Evolutionary conservation across 2,329 filamentous ascomycete genomes (phyloP).

Genomic region (Talaromyces verruculosus): DNA sequence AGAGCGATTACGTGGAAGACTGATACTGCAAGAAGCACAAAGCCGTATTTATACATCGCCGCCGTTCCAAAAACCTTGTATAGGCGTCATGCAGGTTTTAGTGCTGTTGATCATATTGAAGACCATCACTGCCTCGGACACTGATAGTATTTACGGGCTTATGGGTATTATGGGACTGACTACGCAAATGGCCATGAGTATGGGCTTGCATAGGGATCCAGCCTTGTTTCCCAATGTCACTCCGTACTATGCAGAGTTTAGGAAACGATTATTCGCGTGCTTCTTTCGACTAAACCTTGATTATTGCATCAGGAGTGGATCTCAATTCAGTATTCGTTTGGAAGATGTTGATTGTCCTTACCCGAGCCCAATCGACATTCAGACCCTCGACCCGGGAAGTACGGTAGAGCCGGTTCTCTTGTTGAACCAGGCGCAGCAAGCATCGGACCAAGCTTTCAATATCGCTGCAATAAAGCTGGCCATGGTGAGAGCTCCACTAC

Average conservation of each 20-base stretch:
- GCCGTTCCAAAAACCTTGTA: not conserved
- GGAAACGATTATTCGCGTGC: not conserved
- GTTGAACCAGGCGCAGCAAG: not conserved
- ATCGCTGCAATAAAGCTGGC: not conserved
- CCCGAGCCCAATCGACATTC: not conserved
- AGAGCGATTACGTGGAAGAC: not conserved
- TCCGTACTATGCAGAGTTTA: not conserved
- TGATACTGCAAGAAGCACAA: not conserved
- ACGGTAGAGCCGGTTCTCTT: not conserved
- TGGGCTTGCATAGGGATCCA: constrained; percentile 1
- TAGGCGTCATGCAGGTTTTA: not conserved
- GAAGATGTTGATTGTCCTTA: not conserved
- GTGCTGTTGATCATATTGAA: not conserved
- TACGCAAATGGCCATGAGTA: not conserved
- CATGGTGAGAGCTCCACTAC: not conserved
- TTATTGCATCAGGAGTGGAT: not conserved
- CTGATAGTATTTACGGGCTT: not conserved
- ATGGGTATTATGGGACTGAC: not conserved
- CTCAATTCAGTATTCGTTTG: not conserved
- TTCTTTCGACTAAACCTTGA: not conserved
- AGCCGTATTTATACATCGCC: not conserved
- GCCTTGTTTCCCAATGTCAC: not conserved
- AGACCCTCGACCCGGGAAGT: not conserved
- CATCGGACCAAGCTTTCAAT: not conserved
- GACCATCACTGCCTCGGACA: not conserved